Evolutionary conservation across 192 early-diverging fungal species (phyloP).

Genomic region (Rhizoclosmatium globosum): DNA sequence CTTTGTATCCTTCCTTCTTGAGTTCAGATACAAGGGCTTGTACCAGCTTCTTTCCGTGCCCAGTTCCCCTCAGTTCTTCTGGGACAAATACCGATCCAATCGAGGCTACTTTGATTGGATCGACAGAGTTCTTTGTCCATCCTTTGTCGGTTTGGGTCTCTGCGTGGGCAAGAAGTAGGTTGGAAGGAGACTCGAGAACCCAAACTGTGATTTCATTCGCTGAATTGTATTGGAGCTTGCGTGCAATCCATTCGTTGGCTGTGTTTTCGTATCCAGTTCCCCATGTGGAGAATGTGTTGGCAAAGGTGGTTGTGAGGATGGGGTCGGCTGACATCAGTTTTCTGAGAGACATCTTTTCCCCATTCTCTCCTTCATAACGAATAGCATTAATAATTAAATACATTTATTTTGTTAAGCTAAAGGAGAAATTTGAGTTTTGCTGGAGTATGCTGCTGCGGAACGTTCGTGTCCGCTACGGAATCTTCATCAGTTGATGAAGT

Average conservation of each 20-base stretch:
- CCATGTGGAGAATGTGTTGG: not conserved
- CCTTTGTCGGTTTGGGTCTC: not conserved
- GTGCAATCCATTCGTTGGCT: not conserved
- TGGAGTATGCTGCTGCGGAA: too few species aligned
- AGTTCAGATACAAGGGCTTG: not conserved
- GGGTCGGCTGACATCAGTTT: too few species aligned
- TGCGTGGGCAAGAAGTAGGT: not conserved
- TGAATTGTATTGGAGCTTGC: not conserved
- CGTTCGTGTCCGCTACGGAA: too few species aligned
- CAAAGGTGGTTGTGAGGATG: not conserved
- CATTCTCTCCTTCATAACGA: too few species aligned
- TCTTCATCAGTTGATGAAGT: too few species aligned
- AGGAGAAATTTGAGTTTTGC: too few species aligned
- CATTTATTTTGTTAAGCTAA: too few species aligned
- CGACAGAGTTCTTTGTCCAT: not conserved
- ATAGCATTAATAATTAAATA: too few species aligned
- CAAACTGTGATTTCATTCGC: not conserved
- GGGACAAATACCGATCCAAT: not conserved
- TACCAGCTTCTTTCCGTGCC: not conserved
- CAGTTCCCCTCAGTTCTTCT: not conserved
- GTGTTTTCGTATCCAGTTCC: not conserved
- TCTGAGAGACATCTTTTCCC: too few species aligned
- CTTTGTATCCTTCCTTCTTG: not conserved
- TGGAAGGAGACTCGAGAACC: not conserved
- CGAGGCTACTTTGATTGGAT: not conserved